These are phyloP conservation scores for Microdochium trichocladiopsis DNA, from an alignment of 2,329 filamentous ascomycete species.

Conservation along the genomic window DNA sequence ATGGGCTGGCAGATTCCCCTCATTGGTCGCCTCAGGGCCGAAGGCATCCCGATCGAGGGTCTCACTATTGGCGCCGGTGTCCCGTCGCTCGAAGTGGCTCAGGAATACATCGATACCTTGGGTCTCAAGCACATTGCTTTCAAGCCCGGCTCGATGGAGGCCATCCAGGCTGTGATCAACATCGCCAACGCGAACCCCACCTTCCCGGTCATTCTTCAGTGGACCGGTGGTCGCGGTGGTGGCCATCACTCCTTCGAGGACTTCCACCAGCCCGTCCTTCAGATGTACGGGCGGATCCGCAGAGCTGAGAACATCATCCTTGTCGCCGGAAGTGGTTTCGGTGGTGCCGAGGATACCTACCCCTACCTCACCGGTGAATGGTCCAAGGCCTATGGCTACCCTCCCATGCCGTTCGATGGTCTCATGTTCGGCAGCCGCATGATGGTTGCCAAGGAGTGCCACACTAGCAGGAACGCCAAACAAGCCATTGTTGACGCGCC, in stretches of 20 bases:
- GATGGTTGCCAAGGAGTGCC: slow-evolving; percentile 91
- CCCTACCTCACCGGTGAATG: slow-evolving; percentile 86
- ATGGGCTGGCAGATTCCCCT: slow-evolving; percentile 93
- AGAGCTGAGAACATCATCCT: slow-evolving; percentile 82
- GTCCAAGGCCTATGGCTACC: slow-evolving; percentile 82
- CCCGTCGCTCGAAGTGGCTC: slow-evolving; percentile 85
- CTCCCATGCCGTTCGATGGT: slow-evolving; percentile 91
- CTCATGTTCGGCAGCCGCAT: slow-evolving; percentile 86
- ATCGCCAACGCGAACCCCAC: slow-evolving; percentile 90
- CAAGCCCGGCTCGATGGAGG: slow-evolving; percentile 85
- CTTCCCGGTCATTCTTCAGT: slow-evolving; percentile 90
- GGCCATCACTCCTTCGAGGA: slow-evolving; percentile 94
- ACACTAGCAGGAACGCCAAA: slow-evolving; percentile 82
- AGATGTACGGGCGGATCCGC: slow-evolving; percentile 86
- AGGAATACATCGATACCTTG: slow-evolving; percentile 89
- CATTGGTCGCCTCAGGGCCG: slow-evolving; percentile 69
- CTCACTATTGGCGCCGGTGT: slow-evolving; percentile 90
- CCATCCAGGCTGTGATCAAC: slow-evolving; percentile 84
- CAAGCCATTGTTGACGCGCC: slow-evolving; percentile 82
- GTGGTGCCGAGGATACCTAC: slow-evolving; percentile 83
- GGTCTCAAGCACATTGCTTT: slow-evolving; percentile 90
- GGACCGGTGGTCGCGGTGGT: slow-evolving; percentile 90
- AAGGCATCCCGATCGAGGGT: slow-evolving; percentile 87
- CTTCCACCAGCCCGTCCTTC: slow-evolving; percentile 85
- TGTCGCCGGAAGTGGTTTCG: slow-evolving; percentile 86